Percentiles rank a stretch among this genome's conserved stretches.
These are phyloP conservation scores for Umbelopsis vinacea DNA, from an alignment of 192 early-diverging fungal species.

Conservation along the genomic window DNA sequence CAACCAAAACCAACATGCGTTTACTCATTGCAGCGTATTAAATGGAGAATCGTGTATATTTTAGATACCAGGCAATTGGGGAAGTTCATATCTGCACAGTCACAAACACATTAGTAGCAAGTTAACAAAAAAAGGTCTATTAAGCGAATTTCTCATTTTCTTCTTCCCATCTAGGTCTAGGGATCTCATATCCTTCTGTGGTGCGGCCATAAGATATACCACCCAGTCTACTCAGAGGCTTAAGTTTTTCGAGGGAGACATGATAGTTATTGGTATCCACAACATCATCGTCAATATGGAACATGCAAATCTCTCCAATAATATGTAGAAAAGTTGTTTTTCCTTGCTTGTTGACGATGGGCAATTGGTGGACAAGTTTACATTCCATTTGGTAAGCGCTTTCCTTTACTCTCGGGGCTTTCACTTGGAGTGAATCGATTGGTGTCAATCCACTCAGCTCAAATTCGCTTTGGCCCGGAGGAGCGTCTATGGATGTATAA, in stretches of 20 bases:
- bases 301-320: constrained; percentile 43
- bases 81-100: neutral
- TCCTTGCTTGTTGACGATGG: constrained; percentile 37
- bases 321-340: constrained; percentile 41
- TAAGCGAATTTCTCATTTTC: neutral
- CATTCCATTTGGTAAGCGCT: constrained; percentile 49
- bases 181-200: constrained; percentile 39
- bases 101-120: neutral
- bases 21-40: neutral
- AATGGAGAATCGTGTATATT: neutral
- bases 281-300: constrained; percentile 44
- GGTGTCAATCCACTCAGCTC: constrained; percentile 43
- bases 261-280: constrained; percentile 31
- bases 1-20: constrained; percentile 70
- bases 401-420: constrained; percentile 41
- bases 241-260: constrained; percentile 38
- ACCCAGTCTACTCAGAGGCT: constrained; percentile 44
- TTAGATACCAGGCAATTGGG: too few relatives aligned
- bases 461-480: constrained; percentile 40
- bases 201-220: constrained; percentile 47
- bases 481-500: constrained; percentile 47
- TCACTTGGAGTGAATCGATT: constrained; percentile 32
- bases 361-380: constrained; percentile 39
- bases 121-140: neutral
- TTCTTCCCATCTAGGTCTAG: constrained; percentile 31